Conservation (phyloP, 805 yeast species). For the Komagataella kurtzmanii region DNA sequence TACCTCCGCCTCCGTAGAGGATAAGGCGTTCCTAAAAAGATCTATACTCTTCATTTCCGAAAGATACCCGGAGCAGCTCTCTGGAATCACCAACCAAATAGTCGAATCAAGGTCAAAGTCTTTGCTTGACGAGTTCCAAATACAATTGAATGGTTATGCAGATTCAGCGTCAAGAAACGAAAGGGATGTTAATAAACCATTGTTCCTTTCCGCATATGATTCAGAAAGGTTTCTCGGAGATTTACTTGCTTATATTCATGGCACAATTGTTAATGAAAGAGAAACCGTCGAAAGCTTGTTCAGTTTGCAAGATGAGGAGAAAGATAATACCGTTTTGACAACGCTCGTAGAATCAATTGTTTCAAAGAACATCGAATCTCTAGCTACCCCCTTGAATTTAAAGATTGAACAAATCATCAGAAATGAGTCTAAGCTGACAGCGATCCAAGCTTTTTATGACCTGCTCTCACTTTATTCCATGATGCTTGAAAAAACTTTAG, state of each 20-base stretch:
- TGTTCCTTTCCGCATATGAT: slow-evolving; percentile 61
- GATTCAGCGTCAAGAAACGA: slow-evolving; percentile 4
- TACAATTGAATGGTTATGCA: slow-evolving; percentile 32
- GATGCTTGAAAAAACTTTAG: slow-evolving; percentile 44
- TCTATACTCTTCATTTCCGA: slow-evolving; percentile 15
- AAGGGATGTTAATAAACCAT: slow-evolving; percentile 23
- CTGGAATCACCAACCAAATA: slow-evolving; percentile 47
- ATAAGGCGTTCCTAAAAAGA: slow-evolving; percentile 14
- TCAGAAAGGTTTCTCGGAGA: slow-evolving; percentile 78
- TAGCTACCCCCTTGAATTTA: slow-evolving; percentile 48
- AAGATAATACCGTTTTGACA: slow-evolving; percentile 12
- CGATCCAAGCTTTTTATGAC: slow-evolving; percentile 44
- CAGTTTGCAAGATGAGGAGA: slow-evolving; percentile 10
- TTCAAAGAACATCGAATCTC: slow-evolving; percentile 22
- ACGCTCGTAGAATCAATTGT: slow-evolving; percentile 25
- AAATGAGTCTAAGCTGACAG: slow-evolving; percentile 43
- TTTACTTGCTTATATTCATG: slow-evolving; percentile 76
- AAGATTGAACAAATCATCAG: slow-evolving; percentile 58
- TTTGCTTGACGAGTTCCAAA: slow-evolving; percentile 53
- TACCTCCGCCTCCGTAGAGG: slow-evolving; percentile 5
- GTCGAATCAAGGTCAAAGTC: slow-evolving; percentile 54
- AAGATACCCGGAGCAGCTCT: slow-evolving; percentile 35
- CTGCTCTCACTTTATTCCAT: slow-evolving; percentile 54
- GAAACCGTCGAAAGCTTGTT: slow-evolving; percentile 62
- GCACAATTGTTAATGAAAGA: slow-evolving; percentile 74